Evolutionary conservation across 139 green algal species (phyloP), one percentile per base, ranked within the genome.

Genomic region (Volvox africanus): DNA sequence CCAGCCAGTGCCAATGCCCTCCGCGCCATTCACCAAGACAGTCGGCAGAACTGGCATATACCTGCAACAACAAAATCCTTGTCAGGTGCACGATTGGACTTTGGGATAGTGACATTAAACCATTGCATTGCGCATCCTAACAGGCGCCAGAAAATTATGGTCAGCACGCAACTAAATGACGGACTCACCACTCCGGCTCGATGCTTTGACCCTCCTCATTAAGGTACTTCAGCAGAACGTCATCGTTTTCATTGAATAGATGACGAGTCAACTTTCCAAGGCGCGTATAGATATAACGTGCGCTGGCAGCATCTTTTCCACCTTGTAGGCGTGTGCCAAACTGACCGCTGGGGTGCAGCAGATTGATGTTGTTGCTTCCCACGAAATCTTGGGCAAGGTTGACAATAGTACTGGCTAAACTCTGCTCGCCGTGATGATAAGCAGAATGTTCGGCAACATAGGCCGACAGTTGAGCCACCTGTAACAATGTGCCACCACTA

Each of bases 1-100:
- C 98, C 98, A 99, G 78, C 98, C 98, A 2, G 98, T 99, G 80
- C 98, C 98, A 71, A 99, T 99, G 92, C 98, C 98, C 88, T 99
- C 98, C 18, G 98, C 98, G 55, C 98, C 98, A 84, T 99, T 94
- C 37, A 99, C 89, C 62, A 99, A 96, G 71, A 99, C 98, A 35
- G 95, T 95, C 11, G 97, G 97, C 69, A 99, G 80, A 65, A 99
- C 95, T 26, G 97, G 97, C 90, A 98, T 94, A 89, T 98, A 99
- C 96, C 96, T 98, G 94, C 50, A 85, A 36, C 12, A 35, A 9
- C 44, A 55, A 55, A 9, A 55, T 14, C 5, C 44, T 14, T 9
- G 44, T 55, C n/a, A n/a, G n/a, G n/a, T 55, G 44, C 44, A 55
- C 44, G 44, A 55, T 55, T 55, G 44, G n/a, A 55, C 44, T 55